Evolutionary conservation across 768 basidiomycete species (phyloP).

Genomic region (Lactarius sp.): DNA sequence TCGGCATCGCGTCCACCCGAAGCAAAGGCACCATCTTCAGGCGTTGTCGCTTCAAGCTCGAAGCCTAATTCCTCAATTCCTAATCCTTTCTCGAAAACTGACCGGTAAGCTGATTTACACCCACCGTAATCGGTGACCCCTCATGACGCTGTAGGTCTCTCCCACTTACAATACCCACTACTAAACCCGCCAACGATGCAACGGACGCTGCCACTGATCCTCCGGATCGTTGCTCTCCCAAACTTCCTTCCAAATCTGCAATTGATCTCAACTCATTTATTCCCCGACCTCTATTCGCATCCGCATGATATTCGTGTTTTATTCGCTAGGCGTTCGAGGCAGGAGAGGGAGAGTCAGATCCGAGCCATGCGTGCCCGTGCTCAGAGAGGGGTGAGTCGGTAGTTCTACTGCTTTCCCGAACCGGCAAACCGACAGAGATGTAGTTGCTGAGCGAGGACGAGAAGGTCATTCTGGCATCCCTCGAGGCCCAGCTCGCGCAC

Average conservation of each 20-base stretch:
- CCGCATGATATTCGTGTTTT: constrained; percentile 46
- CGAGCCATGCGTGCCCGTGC: constrained; percentile 70
- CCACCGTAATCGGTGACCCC: constrained; percentile 34
- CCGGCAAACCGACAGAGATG: constrained; percentile 5
- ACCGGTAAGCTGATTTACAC: constrained; percentile 53
- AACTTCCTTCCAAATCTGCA: constrained; percentile 34
- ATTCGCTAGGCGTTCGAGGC: constrained; percentile 58
- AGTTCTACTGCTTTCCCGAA: constrained; percentile 4
- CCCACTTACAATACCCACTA: constrained; percentile 27
- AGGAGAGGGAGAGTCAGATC: constrained; percentile 64
- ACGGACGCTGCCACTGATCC: constrained; percentile 25
- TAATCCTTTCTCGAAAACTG: constrained; percentile 44
- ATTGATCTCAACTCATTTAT: constrained; percentile 47
- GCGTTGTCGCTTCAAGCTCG: constrained; percentile 17
- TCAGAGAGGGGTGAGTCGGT: constrained; percentile 61
- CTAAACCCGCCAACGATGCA: constrained; percentile 25
- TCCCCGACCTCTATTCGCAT: constrained; percentile 63
- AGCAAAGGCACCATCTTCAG: constrained; percentile 25
- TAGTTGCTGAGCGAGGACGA: constrained; percentile 62
- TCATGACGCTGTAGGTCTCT: constrained; percentile 60
- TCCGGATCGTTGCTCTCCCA: constrained; percentile 28
- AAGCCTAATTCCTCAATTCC: constrained; percentile 18
- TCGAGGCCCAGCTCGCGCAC: constrained; percentile 41
- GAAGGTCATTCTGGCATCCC: constrained; percentile 51
- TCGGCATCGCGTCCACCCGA: constrained; percentile 25